phyloP scores from a whole-genome alignment of 2,329 filamentous ascomycete genomes.

The Colletotrichum sidae region DNA sequence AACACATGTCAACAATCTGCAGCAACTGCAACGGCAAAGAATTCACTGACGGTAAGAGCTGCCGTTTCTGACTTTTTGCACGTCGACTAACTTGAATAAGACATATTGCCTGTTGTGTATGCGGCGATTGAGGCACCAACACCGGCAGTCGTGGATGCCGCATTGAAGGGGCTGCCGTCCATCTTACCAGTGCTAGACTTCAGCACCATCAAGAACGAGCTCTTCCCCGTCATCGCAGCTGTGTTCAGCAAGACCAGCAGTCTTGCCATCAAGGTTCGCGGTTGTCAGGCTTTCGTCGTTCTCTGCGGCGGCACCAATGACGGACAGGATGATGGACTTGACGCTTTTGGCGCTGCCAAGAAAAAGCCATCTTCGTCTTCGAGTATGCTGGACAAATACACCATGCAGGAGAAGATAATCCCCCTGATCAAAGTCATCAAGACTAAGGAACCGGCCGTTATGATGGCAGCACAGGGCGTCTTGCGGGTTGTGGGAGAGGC shows the following conservation, averaged over 20 bases:
- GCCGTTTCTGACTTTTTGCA: background rate
- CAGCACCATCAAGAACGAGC: conserved; percentile 94
- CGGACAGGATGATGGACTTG: conserved; percentile 76
- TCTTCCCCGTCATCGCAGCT: conserved; percentile 90
- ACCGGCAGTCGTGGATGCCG: conserved; percentile 88
- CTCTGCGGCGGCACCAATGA: conserved; percentile 82
- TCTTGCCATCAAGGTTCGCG: conserved; percentile 92
- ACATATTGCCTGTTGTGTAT: conserved; percentile 88
- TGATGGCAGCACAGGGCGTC: conserved; percentile 91
- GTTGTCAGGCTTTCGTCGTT: conserved; percentile 88
- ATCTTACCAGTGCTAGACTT: conserved; percentile 94
- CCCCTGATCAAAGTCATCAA: conserved; percentile 93
- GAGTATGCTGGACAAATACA: conserved; percentile 94
- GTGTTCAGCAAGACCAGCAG: conserved; percentile 96
- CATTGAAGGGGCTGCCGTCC: conserved; percentile 80
- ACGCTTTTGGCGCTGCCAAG: conserved; percentile 71
- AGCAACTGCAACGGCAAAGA: conserved; percentile 89
- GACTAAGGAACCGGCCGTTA: conserved; percentile 97
- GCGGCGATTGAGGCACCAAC: conserved; percentile 89
- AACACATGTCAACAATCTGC: conserved; percentile 81
- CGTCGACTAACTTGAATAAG: conserved; percentile 53
- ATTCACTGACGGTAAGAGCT: conserved; percentile 84
- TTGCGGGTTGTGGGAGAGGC: conserved; percentile 84
- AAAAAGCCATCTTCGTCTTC: conserved; percentile 74
- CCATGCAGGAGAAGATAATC: conserved; percentile 96